phyloP scores from a whole-genome alignment of 192 early-diverging fungal species.

The Coemansia sp. region DNA sequence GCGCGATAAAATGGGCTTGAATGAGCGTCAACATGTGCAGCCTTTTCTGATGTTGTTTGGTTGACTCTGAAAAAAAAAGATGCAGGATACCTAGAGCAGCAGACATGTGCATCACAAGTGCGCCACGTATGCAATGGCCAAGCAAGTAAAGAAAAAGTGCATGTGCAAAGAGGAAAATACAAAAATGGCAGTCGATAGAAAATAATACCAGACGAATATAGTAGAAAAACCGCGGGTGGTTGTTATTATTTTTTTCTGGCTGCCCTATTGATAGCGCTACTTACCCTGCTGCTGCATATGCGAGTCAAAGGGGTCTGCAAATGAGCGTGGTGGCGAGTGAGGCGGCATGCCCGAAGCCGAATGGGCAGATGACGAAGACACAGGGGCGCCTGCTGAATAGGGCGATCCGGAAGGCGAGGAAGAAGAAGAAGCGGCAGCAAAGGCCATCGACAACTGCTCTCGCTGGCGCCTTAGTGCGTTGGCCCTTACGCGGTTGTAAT shows the following conservation, averaged over 20 bases:
- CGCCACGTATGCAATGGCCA: conserved; percentile 11
- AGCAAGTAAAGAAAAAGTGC: neutral
- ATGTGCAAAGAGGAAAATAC: neutral
- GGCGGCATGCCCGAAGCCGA: too few species aligned
- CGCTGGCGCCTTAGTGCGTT: conserved; percentile 58
- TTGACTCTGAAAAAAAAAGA: neutral
- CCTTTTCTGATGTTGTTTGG: too few species aligned
- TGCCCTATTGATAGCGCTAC: neutral
- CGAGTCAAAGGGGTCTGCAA: conserved; percentile 26
- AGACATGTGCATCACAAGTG: conserved; percentile 10
- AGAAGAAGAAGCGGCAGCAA: conserved; percentile 23
- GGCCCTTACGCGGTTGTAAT: conserved; percentile 72
- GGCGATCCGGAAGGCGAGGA: conserved; percentile 5
- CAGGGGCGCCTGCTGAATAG: conserved; percentile 3
- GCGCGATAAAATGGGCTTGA: too few species aligned
- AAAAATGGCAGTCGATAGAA: neutral
- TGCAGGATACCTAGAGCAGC: neutral
- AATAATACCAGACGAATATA: too few species aligned
- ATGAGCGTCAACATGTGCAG: neutral
- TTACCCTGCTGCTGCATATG: conserved; percentile 14
- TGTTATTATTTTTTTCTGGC: too few species aligned
- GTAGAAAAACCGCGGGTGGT: too few species aligned
- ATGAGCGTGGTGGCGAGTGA: conserved; percentile 19
- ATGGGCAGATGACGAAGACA: neutral
- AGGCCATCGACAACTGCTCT: conserved; percentile 44